Conservation (phyloP, 768 basidiomycete genomes). For the Myochromella boudieri region DNA sequence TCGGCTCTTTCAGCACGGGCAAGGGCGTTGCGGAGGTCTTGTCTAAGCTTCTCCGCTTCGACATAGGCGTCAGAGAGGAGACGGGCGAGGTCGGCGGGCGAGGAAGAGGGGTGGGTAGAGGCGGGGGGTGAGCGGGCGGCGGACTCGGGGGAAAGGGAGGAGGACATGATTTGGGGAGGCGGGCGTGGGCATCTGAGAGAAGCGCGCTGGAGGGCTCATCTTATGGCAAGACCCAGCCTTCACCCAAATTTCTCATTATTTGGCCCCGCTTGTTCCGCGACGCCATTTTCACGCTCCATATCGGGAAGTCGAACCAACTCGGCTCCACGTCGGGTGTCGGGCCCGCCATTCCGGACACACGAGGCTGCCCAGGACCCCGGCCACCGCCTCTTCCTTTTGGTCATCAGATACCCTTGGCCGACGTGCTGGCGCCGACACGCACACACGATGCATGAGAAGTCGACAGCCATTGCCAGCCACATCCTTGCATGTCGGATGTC, state of each 20-base stretch:
- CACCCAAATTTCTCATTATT: not conserved
- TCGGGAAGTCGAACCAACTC: too few species aligned
- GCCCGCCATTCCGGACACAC: conserved; percentile 22
- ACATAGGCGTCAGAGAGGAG: conserved; percentile 54
- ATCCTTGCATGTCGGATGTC: conserved; percentile 1
- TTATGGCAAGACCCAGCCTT: too few species aligned
- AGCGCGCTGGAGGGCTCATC: not conserved
- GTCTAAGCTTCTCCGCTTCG: conserved; percentile 50
- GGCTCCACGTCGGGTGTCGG: conserved; percentile 18
- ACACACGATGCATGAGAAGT: not conserved
- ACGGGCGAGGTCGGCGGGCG: conserved; percentile 49
- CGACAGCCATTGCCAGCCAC: not conserved
- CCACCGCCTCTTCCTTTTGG: conserved; percentile 7
- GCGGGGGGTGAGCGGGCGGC: not conserved
- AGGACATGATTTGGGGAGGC: conserved; percentile 9
- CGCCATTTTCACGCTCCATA: conserved; percentile 7
- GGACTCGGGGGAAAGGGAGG: conserved; percentile 1
- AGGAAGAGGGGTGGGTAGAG: not conserved
- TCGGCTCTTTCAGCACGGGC: conserved; percentile 59
- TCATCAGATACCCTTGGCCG: not conserved
- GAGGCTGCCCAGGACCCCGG: conserved; percentile 17
- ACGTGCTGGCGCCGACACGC: not conserved
- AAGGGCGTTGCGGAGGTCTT: conserved; percentile 39
- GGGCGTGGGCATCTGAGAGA: conserved; percentile 8
- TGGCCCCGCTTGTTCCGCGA: not conserved